Percentiles rank a stretch among this genome's conserved stretches.
Conservation (phyloP, 2,329 filamentous ascomycete species). For the Hymenoscyphus occultus region DNA sequence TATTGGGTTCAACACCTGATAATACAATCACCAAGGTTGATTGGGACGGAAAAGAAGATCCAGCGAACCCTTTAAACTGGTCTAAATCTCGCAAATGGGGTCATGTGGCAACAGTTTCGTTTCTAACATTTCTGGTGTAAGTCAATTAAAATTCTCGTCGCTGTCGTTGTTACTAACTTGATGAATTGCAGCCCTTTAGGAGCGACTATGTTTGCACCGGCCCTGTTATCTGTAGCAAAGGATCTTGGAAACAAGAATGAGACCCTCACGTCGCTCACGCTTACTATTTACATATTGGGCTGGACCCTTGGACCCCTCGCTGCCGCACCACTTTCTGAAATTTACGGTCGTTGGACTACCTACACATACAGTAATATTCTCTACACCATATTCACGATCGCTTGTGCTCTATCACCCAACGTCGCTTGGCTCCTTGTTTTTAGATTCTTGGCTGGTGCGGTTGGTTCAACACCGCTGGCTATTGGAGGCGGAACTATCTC, state of each 20-base stretch:
- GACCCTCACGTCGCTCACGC: slow-evolving; percentile 19
- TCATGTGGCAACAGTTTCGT: no score
- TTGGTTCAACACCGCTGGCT: slow-evolving; percentile 52
- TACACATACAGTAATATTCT: neutral
- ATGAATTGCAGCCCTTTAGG: no score
- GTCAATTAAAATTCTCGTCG: no score
- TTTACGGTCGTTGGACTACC: slow-evolving; percentile 41
- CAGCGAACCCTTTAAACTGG: slow-evolving; percentile 20
- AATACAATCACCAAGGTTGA: neutral
- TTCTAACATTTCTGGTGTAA: no score
- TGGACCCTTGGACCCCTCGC: slow-evolving; percentile 46
- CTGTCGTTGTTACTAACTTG: no score
- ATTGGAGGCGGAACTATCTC: slow-evolving; percentile 60
- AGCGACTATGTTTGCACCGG: no score
- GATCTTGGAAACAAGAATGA: no score
- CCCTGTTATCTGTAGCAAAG: no score
- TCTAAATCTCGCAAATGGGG: slow-evolving; percentile 42
- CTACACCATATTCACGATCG: neutral
- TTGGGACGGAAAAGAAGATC: slow-evolving; percentile 16
- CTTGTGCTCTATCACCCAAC: slow-evolving; percentile 47
- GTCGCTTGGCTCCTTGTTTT: slow-evolving; percentile 51
- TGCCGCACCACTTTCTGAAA: slow-evolving; percentile 57
- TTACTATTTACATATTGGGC: slow-evolving; percentile 44
- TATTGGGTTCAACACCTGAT: no score
- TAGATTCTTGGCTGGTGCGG: slow-evolving; percentile 59